phyloP scores from a whole-genome alignment of 192 early-diverging fungal genomes.

The Neocallimastix lanati region DNA sequence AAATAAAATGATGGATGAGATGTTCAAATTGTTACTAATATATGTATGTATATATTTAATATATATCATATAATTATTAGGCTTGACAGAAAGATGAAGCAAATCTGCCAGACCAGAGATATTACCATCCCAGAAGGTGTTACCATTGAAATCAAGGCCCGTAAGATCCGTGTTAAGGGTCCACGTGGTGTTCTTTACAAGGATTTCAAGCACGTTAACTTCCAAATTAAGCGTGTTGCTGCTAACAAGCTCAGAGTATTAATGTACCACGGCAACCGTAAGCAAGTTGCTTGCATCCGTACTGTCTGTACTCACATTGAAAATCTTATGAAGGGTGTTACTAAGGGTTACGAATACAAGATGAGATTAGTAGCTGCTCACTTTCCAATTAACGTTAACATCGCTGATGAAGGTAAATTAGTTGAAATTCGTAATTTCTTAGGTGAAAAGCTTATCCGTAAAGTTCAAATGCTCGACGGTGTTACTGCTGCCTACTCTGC shows the following conservation, averaged over 20 bases:
- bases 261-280: constrained; percentile 88
- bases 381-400: constrained; percentile 96
- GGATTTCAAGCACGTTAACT: constrained; percentile 83
- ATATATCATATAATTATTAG: not conserved
- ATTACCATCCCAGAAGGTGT: constrained; percentile 81
- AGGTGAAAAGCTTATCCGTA: constrained; percentile 82
- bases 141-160: constrained; percentile 70
- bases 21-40: not conserved
- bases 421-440: constrained; percentile 98
- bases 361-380: constrained; percentile 97
- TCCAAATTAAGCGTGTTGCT: constrained; percentile 60
- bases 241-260: constrained; percentile 61
- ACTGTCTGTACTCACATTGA: constrained; percentile 81
- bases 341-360: constrained; percentile 98
- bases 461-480: constrained; percentile 70
- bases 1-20: no score
- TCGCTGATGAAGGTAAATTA: constrained; percentile 46
- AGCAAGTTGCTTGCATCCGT: constrained; percentile 96
- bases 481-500: constrained; percentile 60
- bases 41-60: no score
- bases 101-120: constrained; percentile 76
- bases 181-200: constrained; percentile 76
- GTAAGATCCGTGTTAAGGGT: constrained; percentile 69
- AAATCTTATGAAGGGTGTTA: constrained; percentile 96
- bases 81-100: constrained; percentile 45